Base-by-base conservation (phyloP, 306 rosid genomes). In the Trifolium dubium region DNA sequence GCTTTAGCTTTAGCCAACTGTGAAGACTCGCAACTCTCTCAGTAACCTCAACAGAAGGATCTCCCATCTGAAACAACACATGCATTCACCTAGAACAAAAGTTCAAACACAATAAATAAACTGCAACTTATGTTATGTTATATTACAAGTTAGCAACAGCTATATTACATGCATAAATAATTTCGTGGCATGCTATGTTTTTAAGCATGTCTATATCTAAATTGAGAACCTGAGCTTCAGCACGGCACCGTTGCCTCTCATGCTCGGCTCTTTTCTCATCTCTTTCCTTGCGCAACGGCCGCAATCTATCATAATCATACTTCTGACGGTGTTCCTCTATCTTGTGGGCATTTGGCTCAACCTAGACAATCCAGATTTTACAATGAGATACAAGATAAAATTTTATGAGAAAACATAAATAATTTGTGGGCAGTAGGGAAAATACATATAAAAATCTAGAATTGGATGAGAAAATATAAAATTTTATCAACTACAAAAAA, bases 301-400 rank as follows among this genome's bases (percentile, higher is more conserved):
- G n/a, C n/a, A n/a, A n/a, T n/a, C n/a, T n/a, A n/a, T n/a, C n/a
- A n/a, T 96, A 89, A 5, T 92, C 96, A 85, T 92, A 92, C 84
- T 92, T 92, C 51, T 96, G 89, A 23, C 84, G 93, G 78, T 92
- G 98, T 77, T 92, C 98, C 84, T 89, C 93, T 75, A 92, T 79
- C 87, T 71, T 89, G 85, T 90, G 98, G 73, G 85, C 98, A 78
- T 92, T 92, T 70, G 98, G 96, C 71, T 89, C 93, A 79, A 92
- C 96, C 98, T 92, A 51, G 28, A 83, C 18, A 74, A 23, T 58
- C 55, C 69, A 79, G 59, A 54, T 70, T 43, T 78, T 70, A 72
- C 43, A 72, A 40, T 53, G 55, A 77, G 79, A 76, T 43, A 17
- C 10, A 15, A 79, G 54, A 53, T 31, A 64, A 80, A 56, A n/a